A percentile compares a stretch with the other conserved stretches of the same genome.
phyloP scores from a whole-genome alignment of 495 filamentous ascomycete species.

The Penicillium longicatenatum region DNA sequence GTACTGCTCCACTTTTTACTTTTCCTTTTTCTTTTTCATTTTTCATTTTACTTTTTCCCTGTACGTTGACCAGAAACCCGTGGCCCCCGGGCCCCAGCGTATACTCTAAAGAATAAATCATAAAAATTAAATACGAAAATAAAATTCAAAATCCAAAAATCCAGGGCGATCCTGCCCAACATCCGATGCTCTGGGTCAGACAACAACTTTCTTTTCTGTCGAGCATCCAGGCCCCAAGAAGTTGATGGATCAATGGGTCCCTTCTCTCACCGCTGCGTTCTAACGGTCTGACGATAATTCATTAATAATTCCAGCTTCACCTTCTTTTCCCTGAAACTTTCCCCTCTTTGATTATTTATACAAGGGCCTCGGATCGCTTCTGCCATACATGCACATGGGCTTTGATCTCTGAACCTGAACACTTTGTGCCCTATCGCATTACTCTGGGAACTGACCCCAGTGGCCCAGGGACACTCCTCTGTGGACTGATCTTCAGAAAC shows the following conservation, averaged over 20 bases:
- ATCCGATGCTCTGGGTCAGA: conserved; percentile 28
- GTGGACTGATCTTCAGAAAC: background rate
- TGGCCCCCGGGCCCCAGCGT: background rate
- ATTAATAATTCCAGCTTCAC: conserved; percentile 9
- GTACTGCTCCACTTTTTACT: background rate
- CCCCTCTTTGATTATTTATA: conserved; percentile 1
- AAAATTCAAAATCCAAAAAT: background rate
- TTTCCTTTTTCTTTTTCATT: background rate
- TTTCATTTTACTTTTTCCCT: background rate
- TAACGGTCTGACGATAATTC: conserved; percentile 24
- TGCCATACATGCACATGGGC: conserved; percentile 18
- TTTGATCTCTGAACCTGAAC: background rate
- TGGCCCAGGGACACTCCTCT: background rate
- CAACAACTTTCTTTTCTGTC: conserved; percentile 25
- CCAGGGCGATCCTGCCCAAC: conserved; percentile 29
- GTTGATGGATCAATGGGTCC: conserved; percentile 27
- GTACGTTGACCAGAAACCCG: background rate
- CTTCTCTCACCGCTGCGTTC: conserved; percentile 29
- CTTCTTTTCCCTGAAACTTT: background rate
- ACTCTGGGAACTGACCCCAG: background rate
- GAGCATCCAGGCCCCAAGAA: conserved; percentile 5
- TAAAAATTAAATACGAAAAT: background rate
- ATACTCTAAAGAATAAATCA: too few relatives aligned
- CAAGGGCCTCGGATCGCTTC: conserved; percentile 25
- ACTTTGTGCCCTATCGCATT: background rate